Evolutionary conservation across 306 rosid species (phyloP).

Genomic region (Vicia sativa): DNA sequence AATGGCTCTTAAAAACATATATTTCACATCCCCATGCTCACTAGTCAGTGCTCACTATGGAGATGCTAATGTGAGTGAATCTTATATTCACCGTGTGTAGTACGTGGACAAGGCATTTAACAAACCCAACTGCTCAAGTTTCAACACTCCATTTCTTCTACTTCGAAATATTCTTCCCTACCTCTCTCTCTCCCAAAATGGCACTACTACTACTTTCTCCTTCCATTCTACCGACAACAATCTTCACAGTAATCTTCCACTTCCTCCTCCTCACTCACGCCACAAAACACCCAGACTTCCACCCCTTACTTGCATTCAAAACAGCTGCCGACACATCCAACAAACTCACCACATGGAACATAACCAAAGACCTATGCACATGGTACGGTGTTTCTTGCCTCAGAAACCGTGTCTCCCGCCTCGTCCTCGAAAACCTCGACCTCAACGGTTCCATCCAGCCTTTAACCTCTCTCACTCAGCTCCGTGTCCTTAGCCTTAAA

Average conservation of each 20-base stretch:
- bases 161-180: background rate
- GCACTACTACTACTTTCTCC: background rate
- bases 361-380: conserved; percentile 55
- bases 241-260: conserved; percentile 23
- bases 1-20: no score
- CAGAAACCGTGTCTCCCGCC: conserved; percentile 61
- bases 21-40: no score
- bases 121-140: background rate
- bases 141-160: background rate
- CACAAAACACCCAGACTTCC: conserved; percentile 46
- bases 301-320: conserved; percentile 66
- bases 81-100: background rate
- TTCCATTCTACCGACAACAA: conserved; percentile 25
- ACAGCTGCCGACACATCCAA: conserved; percentile 51
- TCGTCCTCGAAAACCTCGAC: conserved; percentile 66
- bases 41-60: no score
- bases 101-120: background rate
- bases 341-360: conserved; percentile 68
- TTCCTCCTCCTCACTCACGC: conserved; percentile 22
- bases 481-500: conserved; percentile 81
- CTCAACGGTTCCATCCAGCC: conserved; percentile 60
- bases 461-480: conserved; percentile 57
- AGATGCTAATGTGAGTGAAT: background rate
- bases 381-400: conserved; percentile 71
- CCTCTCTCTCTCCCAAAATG: background rate